A percentile compares a stretch with the other conserved stretches of the same genome.
These are phyloP conservation scores for Rhizophora mangle DNA, from an alignment of 345 rosid genomes.

Conservation along the genomic window DNA sequence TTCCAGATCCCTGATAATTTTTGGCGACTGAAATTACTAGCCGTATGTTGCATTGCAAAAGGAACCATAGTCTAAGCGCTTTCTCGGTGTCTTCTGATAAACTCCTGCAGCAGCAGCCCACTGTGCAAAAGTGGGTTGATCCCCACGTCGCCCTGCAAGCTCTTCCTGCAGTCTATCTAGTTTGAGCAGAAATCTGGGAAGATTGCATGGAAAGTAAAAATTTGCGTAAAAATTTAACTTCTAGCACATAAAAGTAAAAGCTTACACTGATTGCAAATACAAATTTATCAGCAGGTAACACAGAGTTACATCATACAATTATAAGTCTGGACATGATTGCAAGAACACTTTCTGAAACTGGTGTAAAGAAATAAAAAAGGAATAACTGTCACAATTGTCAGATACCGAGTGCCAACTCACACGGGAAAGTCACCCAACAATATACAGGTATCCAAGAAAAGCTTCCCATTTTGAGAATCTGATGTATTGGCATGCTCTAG, in stretches of 20 bases:
- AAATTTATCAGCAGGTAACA: too few species aligned
- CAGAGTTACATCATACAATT: not conserved
- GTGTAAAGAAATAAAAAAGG: too few species aligned
- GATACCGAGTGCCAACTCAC: not conserved
- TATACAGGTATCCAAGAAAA: not conserved
- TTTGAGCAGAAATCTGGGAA: conserved; percentile 31
- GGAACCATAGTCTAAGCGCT: conserved; percentile 59
- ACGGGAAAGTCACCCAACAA: not conserved
- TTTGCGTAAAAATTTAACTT: not conserved
- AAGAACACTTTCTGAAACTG: not conserved
- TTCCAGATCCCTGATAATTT: conserved; percentile 71
- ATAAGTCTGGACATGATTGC: not conserved
- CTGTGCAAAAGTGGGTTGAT: conserved; percentile 66
- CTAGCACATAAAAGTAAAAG: not conserved
- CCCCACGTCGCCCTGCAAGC: conserved; percentile 66
- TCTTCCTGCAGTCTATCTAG: conserved; percentile 75
- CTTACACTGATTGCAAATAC: not conserved
- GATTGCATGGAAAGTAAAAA: not conserved
- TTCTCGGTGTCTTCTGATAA: conserved; percentile 63
- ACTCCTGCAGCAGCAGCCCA: conserved; percentile 96
- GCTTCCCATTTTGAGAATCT: conserved; percentile 4
- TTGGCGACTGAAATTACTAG: conserved; percentile 89
- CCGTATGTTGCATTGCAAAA: conserved; percentile 85
- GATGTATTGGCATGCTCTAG: not conserved
- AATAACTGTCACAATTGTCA: not conserved